phyloP scores from a whole-genome alignment of 2,329 filamentous ascomycete genomes.

The Colletotrichum chrysophilum region DNA sequence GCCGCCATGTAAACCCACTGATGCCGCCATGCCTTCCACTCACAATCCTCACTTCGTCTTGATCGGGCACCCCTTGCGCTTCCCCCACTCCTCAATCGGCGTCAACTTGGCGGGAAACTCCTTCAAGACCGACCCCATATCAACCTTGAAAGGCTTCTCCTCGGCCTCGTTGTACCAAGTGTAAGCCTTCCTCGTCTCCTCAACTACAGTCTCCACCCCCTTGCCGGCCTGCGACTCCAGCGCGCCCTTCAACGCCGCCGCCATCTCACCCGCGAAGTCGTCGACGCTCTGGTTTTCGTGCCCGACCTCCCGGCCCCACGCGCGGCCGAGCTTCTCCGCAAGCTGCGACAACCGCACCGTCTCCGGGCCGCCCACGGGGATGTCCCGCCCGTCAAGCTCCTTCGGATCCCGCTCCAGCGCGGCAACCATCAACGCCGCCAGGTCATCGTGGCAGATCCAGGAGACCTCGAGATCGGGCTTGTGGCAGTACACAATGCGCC shows the following conservation, averaged over 20 bases:
- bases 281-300: conserved; percentile 36
- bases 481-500: conserved; percentile 43
- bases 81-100: neutral
- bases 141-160: conserved; percentile 40
- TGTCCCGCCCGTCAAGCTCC: conserved; percentile 36
- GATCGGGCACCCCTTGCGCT: neutral
- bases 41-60: neutral
- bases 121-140: conserved; percentile 37
- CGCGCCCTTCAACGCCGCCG: conserved; percentile 28
- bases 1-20: neutral
- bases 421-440: conserved; percentile 41
- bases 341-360: conserved; percentile 35
- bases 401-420: conserved; percentile 31
- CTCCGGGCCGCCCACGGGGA: conserved; percentile 39
- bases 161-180: conserved; percentile 43
- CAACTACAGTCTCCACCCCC: conserved; percentile 37
- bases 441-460: conserved; percentile 44
- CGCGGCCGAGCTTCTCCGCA: conserved; percentile 34
- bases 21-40: neutral
- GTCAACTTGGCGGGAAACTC: conserved; percentile 25
- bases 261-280: conserved; percentile 26
- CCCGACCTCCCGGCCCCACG: conserved; percentile 34
- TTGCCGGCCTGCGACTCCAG: conserved; percentile 36
- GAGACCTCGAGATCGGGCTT: conserved; percentile 38
- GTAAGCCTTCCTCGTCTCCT: conserved; percentile 45